Evolutionary conservation across 129 eudicot genomes (phyloP), one percentile per base, ranked within the genome.

Genomic region (sunflower (Helianthus annuus)): DNA sequence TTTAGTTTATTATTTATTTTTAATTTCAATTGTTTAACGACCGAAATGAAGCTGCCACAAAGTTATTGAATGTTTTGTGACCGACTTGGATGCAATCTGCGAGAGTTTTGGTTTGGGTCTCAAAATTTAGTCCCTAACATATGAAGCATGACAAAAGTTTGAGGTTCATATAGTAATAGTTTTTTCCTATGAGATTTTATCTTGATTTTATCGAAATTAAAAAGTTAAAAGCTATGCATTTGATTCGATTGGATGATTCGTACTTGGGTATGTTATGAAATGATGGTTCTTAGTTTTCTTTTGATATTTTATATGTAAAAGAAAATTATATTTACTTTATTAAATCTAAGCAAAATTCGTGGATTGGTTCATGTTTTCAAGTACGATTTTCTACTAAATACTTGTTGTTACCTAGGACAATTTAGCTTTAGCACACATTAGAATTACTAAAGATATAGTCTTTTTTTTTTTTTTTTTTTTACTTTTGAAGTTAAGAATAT

Each of bases 131-230:
- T 40, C 45, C 45, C 7, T 5, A 39, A 39, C 9, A 29, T 62
- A 62, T 14, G 67, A 62, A 62, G 48, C 24, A 62, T 62, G 42
- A 38, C 48, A 62, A 62, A 38, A 62, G 46, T 60, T 55, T 56
- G 7, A 60, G 19, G 44, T 2, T 34, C 2, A 39, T 15, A 15
- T 36, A 19, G n/a, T n/a, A n/a, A n/a, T 19, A 3, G 68, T 38
- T 63, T 14, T 62, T 63, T 38, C 48, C 68, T 38, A 63, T 63
- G 48, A 36, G 48, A 11, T 63, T 15, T 34, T 63, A 8, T 63
- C 68, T 63, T 14, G 68, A n/a, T 63, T 7, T 6, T 38, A 39
- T 38, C 49, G 1, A 29, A 39, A 48, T 38, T 14, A 62, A 39
- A 29, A 7, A 38, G 14, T 7, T 46, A 39, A 63, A 62, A 38